Evolutionary conservation across 2,329 filamentous ascomycete genomes (phyloP).

Genomic region (Cryphonectria radicalis): DNA sequence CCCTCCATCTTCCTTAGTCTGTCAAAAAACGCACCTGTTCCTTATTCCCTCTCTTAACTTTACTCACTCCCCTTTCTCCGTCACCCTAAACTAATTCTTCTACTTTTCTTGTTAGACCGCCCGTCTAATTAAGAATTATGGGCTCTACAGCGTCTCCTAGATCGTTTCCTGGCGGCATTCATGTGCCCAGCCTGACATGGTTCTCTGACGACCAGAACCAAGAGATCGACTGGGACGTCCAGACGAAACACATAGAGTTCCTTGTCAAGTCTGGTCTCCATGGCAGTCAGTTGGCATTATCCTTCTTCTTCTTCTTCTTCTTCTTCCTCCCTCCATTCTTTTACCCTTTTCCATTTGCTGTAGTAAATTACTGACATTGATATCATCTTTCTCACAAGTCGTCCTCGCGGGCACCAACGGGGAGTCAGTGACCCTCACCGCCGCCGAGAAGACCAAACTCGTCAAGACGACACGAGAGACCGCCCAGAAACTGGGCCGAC

Average conservation of each 20-base stretch:
- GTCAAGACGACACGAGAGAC: slow-evolving; percentile 64
- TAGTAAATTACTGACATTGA: neutral
- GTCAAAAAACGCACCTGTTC: too few relatives aligned
- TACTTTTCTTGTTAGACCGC: neutral
- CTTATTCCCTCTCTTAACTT: neutral
- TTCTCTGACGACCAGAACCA: slow-evolving; percentile 53
- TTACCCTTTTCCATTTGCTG: too few relatives aligned
- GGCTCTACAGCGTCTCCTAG: slow-evolving; percentile 37
- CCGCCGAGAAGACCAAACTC: slow-evolving; percentile 65
- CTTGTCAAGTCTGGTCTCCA: slow-evolving; percentile 58
- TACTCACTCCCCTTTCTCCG: neutral
- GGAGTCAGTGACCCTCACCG: slow-evolving; percentile 71
- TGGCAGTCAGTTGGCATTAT: slow-evolving; percentile 43
- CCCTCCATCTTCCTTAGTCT: neutral
- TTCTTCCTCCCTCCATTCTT: neutral
- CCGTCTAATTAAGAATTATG: slow-evolving; percentile 26
- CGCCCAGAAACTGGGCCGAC: slow-evolving; percentile 59
- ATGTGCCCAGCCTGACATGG: slow-evolving; percentile 61
- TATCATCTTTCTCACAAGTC: slow-evolving; percentile 43
- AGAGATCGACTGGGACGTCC: slow-evolving; percentile 59
- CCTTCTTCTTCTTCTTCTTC: neutral
- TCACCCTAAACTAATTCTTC: neutral
- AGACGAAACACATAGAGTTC: slow-evolving; percentile 58
- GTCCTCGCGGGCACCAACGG: slow-evolving; percentile 75
- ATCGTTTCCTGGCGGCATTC: slow-evolving; percentile 55